Evolutionary conservation across 2,329 filamentous ascomycete species (phyloP).

Genomic region (Fusarium sp.): DNA sequence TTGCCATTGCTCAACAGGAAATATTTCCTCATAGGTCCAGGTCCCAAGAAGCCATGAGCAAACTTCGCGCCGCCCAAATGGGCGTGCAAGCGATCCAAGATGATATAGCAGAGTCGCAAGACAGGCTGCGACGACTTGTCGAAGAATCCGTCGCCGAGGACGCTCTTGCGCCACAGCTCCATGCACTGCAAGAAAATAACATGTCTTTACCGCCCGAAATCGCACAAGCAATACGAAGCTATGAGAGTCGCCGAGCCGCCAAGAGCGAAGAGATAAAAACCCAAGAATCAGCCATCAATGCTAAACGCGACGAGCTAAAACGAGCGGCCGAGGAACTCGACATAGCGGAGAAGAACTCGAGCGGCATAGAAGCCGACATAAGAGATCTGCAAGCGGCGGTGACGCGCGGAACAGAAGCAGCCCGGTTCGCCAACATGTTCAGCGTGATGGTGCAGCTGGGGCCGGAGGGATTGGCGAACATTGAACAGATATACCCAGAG

Average conservation of each 20-base stretch:
- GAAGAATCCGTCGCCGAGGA: conserved; percentile 40
- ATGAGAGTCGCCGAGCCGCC: conserved; percentile 37
- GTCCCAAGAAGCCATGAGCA: conserved; percentile 39
- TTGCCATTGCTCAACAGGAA: conserved; percentile 38
- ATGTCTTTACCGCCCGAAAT: conserved; percentile 42
- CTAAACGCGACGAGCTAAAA: conserved; percentile 32
- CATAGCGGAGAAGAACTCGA: conserved; percentile 29
- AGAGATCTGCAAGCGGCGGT: conserved; percentile 36
- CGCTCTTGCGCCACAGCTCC: conserved; percentile 39
- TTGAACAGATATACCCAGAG: conserved; percentile 45
- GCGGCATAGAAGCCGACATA: conserved; percentile 36
- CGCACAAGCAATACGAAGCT: conserved; percentile 40
- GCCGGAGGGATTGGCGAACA: conserved; percentile 38
- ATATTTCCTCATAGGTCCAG: conserved; percentile 42
- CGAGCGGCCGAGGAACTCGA: conserved; percentile 29
- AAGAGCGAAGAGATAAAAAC: conserved; percentile 42
- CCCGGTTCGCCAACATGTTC: conserved; percentile 40
- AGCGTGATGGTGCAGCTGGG: conserved; percentile 41
- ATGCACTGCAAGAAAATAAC: conserved; percentile 42
- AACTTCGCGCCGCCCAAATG: conserved; percentile 33
- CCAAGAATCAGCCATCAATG: conserved; percentile 34
- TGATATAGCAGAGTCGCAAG: conserved; percentile 31
- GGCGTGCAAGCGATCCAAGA: conserved; percentile 33
- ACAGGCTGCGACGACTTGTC: conserved; percentile 29
- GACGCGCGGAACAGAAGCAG: conserved; percentile 37